Evolutionary conservation across 192 early-diverging fungal species (phyloP).

Genomic region (Blastocladiella britannica): DNA sequence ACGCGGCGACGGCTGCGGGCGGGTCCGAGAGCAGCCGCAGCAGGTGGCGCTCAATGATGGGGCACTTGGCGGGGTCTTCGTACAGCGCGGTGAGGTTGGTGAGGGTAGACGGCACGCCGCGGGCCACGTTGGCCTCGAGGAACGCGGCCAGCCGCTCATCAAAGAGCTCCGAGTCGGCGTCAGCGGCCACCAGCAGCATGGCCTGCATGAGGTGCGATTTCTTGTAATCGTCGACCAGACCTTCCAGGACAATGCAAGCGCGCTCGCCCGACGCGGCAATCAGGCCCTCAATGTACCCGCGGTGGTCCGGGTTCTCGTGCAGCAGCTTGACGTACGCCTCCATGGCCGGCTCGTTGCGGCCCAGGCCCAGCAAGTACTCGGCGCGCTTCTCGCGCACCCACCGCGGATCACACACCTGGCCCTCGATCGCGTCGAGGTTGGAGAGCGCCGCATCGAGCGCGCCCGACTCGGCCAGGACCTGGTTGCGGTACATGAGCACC

Average conservation of each 20-base stretch:
- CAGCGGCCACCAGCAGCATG: conserved; percentile 51
- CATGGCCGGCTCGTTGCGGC: conserved; percentile 47
- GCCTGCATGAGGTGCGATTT: conserved; percentile 60
- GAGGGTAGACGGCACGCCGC: conserved; percentile 88
- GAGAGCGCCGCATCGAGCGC: conserved; percentile 54
- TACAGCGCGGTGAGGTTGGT: conserved; percentile 58
- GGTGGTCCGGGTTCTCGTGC: conserved; percentile 58
- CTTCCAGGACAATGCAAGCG: conserved; percentile 13
- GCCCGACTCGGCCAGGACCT: conserved; percentile 62
- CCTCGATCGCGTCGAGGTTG: conserved; percentile 50
- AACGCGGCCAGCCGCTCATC: conserved; percentile 36
- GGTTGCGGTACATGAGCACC: conserved; percentile 67
- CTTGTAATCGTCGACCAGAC: conserved; percentile 48
- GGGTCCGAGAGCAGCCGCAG: no score
- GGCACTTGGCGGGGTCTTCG: conserved; percentile 34
- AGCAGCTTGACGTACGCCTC: conserved; percentile 53
- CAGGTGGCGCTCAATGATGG: conserved; percentile 43
- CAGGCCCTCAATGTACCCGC: conserved; percentile 47
- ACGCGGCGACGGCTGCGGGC: no score
- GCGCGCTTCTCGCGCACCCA: conserved; percentile 58
- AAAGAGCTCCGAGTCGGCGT: conserved; percentile 36
- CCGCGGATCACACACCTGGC: conserved; percentile 49
- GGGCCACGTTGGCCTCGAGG: conserved; percentile 51
- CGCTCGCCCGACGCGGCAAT: conserved; percentile 25
- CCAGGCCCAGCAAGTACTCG: conserved; percentile 37